Evolutionary conservation across 2,329 filamentous ascomycete species (phyloP), one percentile per base, ranked within the genome.

Genomic region (Neopestalotiopsis sp.): DNA sequence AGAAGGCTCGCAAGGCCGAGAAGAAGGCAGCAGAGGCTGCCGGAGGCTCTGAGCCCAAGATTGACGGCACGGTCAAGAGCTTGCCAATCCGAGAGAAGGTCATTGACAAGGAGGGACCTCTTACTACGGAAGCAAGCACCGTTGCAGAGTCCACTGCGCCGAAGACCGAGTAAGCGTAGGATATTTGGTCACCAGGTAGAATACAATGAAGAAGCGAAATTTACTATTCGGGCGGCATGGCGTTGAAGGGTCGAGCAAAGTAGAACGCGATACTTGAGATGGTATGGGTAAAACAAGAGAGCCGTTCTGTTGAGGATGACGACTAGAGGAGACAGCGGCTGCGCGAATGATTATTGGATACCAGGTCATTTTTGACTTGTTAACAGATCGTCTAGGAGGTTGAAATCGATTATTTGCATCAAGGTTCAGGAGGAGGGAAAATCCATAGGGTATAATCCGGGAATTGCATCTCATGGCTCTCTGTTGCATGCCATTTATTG

Each of bases 71-170:
- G 56, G 67, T 74, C 7, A 77, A 74, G 69, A 72, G 70, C 58
- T 70, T 79, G 20, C 77, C 77, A 0, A 73, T 79, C 30, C 70
- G 77, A 38, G 71, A 75, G 45, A 79, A 79, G 73, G 69, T 74
- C n/a, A 71, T 71, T 5, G 76, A 78, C 69, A 76, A 75, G 59
- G 75, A 74, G 63, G 68, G 68, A 12, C 68, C 68, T 1, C 49
- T 70, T 49, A 70, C 69, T 1, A 70, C 69, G 5, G 68, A 68
- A 17, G 66, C 71, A 9, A 71, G 70, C 30, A 70, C 67, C 9
- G 70, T 70, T 14, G 45, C 69, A 5, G 70, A 71, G 61, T 68
- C 67, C 5, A 71, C 71, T 38, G 71, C 71, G 20, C 71, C 71
- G 5, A 68, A 71, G 61, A 61, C 68, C 20, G 68, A 70, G 17